A percentile compares a stretch with the other conserved stretches of the same genome.
phyloP scores from a whole-genome alignment of 106 monocot species.

The Agapanthus africanus region DNA sequence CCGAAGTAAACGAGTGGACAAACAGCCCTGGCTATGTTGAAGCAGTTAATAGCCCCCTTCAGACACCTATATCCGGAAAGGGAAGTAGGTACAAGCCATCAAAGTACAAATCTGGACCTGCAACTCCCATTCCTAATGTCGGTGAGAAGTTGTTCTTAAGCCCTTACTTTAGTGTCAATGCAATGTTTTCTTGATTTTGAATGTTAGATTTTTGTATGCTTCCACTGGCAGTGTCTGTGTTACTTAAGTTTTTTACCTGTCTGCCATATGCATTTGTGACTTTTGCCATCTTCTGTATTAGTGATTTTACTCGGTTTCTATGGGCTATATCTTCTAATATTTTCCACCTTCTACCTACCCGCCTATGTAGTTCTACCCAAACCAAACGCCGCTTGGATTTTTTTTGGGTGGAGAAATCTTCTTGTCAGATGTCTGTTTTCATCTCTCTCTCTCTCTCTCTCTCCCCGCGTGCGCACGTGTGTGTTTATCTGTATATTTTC shows the following conservation, averaged over 20 bases:
- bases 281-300: not conserved
- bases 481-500: not conserved
- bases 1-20: constrained; percentile 51
- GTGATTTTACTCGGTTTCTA: not conserved
- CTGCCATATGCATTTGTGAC: not conserved
- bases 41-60: constrained; percentile 33
- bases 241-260: not conserved
- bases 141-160: constrained; percentile 32
- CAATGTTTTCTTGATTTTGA: not conserved
- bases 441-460: not conserved
- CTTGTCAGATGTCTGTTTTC: no score
- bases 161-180: not conserved
- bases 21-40: constrained; percentile 49
- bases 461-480: not conserved
- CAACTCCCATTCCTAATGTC: constrained; percentile 41
- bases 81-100: constrained; percentile 29
- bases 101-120: constrained; percentile 45
- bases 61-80: constrained; percentile 57
- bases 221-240: not conserved
- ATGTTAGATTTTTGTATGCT: not conserved
- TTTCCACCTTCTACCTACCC: not conserved
- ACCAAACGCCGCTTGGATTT: not conserved
- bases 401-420: not conserved
- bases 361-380: not conserved
- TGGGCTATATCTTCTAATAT: not conserved